Conservation (phyloP, 495 filamentous ascomycete genomes). For the Trichoderma reesei region DNA sequence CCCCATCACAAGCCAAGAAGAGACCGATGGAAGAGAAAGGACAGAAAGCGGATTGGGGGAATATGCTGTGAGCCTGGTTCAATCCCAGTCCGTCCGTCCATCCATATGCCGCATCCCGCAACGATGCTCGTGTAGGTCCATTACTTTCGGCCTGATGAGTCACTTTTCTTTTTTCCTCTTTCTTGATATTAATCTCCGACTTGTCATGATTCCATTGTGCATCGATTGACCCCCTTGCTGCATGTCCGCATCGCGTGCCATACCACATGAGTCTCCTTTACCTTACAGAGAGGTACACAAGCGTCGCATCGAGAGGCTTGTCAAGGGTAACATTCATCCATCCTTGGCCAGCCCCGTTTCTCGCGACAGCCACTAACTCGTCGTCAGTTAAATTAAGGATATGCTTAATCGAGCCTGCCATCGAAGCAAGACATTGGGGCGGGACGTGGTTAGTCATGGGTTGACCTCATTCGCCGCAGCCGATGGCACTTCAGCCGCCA, state of each 20-base stretch:
- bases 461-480: neutral
- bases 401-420: neutral
- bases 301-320: neutral
- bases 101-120: neutral
- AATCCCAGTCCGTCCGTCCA: neutral
- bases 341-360: neutral
- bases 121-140: neutral
- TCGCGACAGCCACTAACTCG: neutral
- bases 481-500: neutral
- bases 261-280: neutral
- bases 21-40: no score
- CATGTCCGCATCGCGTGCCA: neutral
- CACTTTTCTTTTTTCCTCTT: neutral
- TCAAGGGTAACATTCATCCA: neutral
- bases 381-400: neutral
- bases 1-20: no score
- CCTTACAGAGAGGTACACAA: no score
- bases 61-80: neutral
- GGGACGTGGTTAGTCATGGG: neutral
- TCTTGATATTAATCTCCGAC: neutral
- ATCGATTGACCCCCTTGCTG: neutral
- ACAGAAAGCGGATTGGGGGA: no score
- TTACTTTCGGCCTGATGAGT: neutral
- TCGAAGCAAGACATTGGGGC: neutral
- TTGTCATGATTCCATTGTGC: neutral